phyloP scores from a whole-genome alignment of 441 rosid species.

The Mallotus japonicus region DNA sequence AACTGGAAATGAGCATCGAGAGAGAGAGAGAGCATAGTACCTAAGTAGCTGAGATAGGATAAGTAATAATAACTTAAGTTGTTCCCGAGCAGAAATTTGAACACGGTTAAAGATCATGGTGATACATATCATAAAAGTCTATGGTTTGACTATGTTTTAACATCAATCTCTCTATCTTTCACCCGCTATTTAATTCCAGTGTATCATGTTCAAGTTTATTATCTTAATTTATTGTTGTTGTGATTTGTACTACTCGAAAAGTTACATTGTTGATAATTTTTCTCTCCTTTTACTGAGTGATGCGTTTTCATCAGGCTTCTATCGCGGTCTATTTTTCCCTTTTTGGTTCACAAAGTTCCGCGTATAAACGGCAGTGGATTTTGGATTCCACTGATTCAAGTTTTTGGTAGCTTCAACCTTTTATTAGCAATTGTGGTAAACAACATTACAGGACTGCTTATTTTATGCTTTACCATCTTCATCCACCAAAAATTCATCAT shows the following conservation, averaged over 20 bases:
- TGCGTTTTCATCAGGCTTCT: slow-evolving; percentile 57
- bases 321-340: slow-evolving; percentile 49
- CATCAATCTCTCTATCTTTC: too few species aligned
- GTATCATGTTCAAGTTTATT: not conserved
- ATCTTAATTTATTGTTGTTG: slow-evolving; percentile 3
- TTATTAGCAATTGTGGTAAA: slow-evolving; percentile 62
- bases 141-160: too few species aligned
- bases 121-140: too few species aligned
- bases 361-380: slow-evolving; percentile 71
- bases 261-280: not conserved
- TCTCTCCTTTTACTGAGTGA: slow-evolving; percentile 10
- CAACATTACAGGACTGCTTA: slow-evolving; percentile 4
- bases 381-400: slow-evolving; percentile 88
- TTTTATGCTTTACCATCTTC: not conserved
- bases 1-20: not conserved
- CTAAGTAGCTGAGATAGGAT: not conserved
- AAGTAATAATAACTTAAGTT: not conserved
- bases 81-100: not conserved
- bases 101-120: too few species aligned
- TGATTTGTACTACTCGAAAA: not conserved
- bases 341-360: slow-evolving; percentile 64
- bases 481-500: slow-evolving; percentile 6
- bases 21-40: not conserved
- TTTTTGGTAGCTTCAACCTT: slow-evolving; percentile 71
- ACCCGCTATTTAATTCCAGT: too few species aligned